phyloP scores from a whole-genome alignment of 2,329 filamentous ascomycete species.

The Fusarium sp. region DNA sequence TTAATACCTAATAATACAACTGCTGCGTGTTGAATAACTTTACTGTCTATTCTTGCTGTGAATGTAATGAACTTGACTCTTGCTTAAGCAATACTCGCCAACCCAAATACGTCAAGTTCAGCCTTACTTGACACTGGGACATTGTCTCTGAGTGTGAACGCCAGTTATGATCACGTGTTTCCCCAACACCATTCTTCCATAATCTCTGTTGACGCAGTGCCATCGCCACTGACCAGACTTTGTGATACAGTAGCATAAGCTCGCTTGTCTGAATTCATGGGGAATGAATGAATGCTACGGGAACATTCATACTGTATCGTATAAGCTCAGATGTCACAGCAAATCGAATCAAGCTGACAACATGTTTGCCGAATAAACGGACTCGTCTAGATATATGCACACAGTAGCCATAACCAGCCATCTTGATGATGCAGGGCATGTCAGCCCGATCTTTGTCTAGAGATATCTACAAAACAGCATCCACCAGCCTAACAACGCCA shows the following conservation, averaged over 20 bases:
- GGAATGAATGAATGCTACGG: no score
- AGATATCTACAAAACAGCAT: background rate
- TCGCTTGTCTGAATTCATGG: no score
- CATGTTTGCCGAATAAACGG: background rate
- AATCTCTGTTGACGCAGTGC: no score
- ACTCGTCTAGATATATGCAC: slow-evolving; percentile 18
- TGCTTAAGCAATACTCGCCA: no score
- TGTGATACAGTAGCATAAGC: no score
- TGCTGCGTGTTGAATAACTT: slow-evolving; percentile 49
- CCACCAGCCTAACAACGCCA: slow-evolving; percentile 16
- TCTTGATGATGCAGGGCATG: background rate
- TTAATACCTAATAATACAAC: slow-evolving; percentile 59
- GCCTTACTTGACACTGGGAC: background rate
- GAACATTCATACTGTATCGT: background rate
- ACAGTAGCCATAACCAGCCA: background rate
- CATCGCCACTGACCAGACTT: no score
- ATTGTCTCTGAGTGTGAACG: background rate
- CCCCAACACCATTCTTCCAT: background rate
- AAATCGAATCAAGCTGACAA: background rate
- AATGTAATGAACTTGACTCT: background rate
- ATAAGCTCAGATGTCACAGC: background rate
- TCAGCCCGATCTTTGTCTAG: background rate
- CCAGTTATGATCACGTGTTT: background rate
- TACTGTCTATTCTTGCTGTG: background rate
- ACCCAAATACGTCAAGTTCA: no score